Conservation (phyloP, 371 early-diverging fungal genomes). For the Rhizopus stolonifer region DNA sequence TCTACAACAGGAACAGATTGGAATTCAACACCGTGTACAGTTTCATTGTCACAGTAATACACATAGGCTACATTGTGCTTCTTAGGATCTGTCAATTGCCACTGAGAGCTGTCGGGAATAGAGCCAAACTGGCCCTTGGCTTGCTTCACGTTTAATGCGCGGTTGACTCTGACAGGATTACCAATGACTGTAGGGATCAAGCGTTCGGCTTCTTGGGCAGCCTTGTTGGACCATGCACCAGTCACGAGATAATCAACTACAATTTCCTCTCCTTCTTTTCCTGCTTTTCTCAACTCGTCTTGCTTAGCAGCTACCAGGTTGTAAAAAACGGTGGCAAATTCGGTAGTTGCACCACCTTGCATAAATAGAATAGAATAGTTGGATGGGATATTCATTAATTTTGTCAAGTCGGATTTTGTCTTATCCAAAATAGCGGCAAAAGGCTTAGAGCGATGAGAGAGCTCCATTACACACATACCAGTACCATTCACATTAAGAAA, state of each 20-base stretch:
- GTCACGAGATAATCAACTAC: slow-evolving; percentile 89
- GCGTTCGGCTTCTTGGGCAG: slow-evolving; percentile 81
- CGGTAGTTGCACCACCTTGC: slow-evolving; percentile 95
- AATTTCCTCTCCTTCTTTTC: slow-evolving; percentile 34
- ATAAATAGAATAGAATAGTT: slow-evolving; percentile 89
- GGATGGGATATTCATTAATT: slow-evolving; percentile 77
- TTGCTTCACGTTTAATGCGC: slow-evolving; percentile 62
- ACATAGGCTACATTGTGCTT: slow-evolving; percentile 74
- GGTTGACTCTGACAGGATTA: slow-evolving; percentile 57
- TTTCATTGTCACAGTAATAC: slow-evolving; percentile 97
- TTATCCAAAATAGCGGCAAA: slow-evolving; percentile 75
- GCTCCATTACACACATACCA: slow-evolving; percentile 91
- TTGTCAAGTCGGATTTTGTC: slow-evolving; percentile 69
- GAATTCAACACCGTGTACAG: slow-evolving; percentile 94
- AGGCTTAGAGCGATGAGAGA: slow-evolving; percentile 88
- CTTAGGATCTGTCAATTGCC: slow-evolving; percentile 69
- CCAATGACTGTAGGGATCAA: slow-evolving; percentile 54
- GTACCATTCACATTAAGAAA: slow-evolving; percentile 77
- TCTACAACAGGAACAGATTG: slow-evolving; percentile 58
- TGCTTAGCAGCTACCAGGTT: slow-evolving; percentile 80
- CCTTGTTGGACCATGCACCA: slow-evolving; percentile 92
- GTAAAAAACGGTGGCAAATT: slow-evolving; percentile 87
- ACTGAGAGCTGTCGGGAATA: slow-evolving; percentile 60
- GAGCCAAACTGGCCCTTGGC: slow-evolving; percentile 49
- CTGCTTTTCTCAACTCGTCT: slow-evolving; percentile 40